Evolutionary conservation across 164 flowering plant genomes (phyloP).

Genomic region (Nymphaea colorata): DNA sequence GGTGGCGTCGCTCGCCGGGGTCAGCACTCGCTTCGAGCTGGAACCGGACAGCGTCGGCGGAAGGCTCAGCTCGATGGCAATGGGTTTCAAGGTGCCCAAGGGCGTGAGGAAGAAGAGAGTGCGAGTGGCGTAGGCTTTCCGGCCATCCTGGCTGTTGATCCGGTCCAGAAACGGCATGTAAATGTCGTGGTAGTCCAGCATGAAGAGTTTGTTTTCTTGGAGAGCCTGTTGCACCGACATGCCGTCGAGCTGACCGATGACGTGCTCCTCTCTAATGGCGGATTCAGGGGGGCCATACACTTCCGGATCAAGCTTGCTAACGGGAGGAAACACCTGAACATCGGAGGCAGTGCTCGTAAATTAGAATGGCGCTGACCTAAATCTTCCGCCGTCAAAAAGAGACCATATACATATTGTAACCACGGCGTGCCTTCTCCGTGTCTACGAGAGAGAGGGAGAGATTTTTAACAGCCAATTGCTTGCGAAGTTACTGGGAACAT

Average conservation of each 20-base stretch:
- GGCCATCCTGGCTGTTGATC: conserved; percentile 69
- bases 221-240: conserved; percentile 85
- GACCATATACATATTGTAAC: too few species aligned
- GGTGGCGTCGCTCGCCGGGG: conserved; percentile 68
- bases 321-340: conserved; percentile 50
- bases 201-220: conserved; percentile 59
- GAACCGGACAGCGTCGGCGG: conserved; percentile 24
- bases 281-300: conserved; percentile 69
- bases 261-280: conserved; percentile 75
- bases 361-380: neutral
- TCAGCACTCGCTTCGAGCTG: conserved; percentile 49
- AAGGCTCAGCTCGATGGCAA: conserved; percentile 93
- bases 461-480: too few species aligned
- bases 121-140: conserved; percentile 82
- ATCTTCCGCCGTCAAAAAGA: too few species aligned
- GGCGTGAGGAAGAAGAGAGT: conserved; percentile 58
- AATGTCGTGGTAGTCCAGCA: conserved; percentile 68
- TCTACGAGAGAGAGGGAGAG: too few species aligned
- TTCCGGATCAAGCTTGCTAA: conserved; percentile 76
- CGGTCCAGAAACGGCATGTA: conserved; percentile 73
- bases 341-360: neutral
- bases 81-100: conserved; percentile 65
- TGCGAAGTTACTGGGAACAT: too few species aligned
- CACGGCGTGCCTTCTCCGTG: too few species aligned
- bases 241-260: conserved; percentile 53